Base-by-base conservation (phyloP, 2,329 filamentous ascomycete genomes). In the Claviceps citrina region DNA sequence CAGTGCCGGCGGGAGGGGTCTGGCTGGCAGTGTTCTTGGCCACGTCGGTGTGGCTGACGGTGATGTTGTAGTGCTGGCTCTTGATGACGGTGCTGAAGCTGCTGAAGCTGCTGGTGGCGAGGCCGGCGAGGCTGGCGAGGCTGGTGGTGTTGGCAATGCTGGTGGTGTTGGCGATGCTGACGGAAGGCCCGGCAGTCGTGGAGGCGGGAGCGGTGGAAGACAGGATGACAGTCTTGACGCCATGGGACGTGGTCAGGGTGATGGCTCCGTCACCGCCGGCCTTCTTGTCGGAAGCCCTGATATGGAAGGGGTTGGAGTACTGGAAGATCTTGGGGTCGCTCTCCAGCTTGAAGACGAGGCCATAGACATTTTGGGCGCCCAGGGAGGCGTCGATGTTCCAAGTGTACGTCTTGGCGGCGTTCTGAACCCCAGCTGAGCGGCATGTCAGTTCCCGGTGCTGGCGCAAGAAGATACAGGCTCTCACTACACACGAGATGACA, bases 271-370 rank as follows among this genome's bases (percentile, higher is more conserved):
- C 33, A 24, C 52, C 42, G 51, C 58, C 45, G 45, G 48, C 39
- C 38, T 46, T 45, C 44, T 54, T 43, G 41, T 46, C 48, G 41
- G 43, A 37, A 44, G 38, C 60, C 41, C 54, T 52, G 51, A 76
- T 73, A 52, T 62, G 50, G 65, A 80, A 80, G 49, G 72, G 72
- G 62, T 68, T 68, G 42, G 71, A 75, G 67, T 70, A 78, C 66
- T 79, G 73, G 67, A 72, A 74, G 53, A 66, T 58, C 9, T 37
- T 46, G 18, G 60, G 40, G 59, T 74, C 53, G 46, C 56, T 58
- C 48, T 70, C 65, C 27, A 67, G 62, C 46, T 56, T 55, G 58
- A 80, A 62, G 59, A 65, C 61, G 54, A 80, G 61, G 47, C 75
- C 76, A 58, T 78, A 79, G 51, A 66, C 64, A 39, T 59, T 60